Base-by-base conservation (phyloP, 129 eudicot genomes). In the Helianthus annuus region DNA sequence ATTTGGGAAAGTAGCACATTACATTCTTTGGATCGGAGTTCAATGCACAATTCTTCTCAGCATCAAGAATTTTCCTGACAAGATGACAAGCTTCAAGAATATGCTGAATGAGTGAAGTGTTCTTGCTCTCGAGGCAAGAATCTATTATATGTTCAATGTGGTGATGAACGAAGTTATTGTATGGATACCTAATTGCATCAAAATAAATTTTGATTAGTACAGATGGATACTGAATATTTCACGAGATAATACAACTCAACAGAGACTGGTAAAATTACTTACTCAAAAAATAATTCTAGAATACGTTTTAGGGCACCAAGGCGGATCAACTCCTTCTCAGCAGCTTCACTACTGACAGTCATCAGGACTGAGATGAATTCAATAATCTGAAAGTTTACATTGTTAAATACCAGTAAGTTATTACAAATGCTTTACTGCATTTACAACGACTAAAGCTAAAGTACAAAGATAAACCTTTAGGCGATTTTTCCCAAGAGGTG, bases 401-500 rank as follows among this genome's bases (percentile, higher is more conserved):
- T 63, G 22, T 64, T 64, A 38, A 67, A n/a, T 48, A 68, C 45
- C 71, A 82, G 45, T 7, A 15, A 62, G 48, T 69, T 57, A 78
- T 9, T 16, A 60, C n/a, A n/a, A n/a, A n/a, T n/a, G n/a, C n/a
- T n/a, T n/a, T n/a, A n/a, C n/a, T n/a, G n/a, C n/a, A n/a, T n/a
- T n/a, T n/a, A n/a, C n/a, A n/a, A n/a, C n/a, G n/a, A n/a, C n/a
- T n/a, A n/a, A n/a, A 49, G 39, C 39, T 64, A 45, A 71, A 40
- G 44, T 16, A 78, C 39, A 72, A 77, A 55, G 8, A 68, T 4
- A 39, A n/a, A 90, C 98, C 98, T 94, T 94, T 75, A 94, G 70
- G 40, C 98, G 98, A 70, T 84, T 91, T 77, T 94, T 94, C 68
- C 98, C 98, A 48, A 94, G 89, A 75, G 98, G 97, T 74, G 98